phyloP scores from a whole-genome alignment of 2,329 filamentous ascomycete species.

The Trichoderma oligosporum region DNA sequence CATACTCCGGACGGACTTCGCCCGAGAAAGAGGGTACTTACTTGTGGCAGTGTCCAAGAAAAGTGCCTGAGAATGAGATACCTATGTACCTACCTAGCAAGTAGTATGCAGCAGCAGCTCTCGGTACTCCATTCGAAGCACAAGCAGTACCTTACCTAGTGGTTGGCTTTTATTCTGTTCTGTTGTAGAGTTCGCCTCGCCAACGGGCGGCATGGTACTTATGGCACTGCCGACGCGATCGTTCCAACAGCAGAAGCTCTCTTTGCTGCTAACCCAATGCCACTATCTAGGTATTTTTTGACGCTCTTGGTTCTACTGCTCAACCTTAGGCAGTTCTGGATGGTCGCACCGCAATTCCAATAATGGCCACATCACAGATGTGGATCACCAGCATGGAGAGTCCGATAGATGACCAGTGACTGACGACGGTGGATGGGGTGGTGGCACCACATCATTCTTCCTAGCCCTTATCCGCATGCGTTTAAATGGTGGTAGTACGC shows the following conservation, averaged over 20 bases:
- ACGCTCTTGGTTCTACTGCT: neutral
- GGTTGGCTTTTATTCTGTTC: neutral
- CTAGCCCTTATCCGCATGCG: neutral
- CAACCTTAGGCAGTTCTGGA: neutral
- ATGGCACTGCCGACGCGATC: conserved; percentile 8
- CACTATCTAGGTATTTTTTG: neutral
- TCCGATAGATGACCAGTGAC: conserved; percentile 6
- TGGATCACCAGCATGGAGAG: conserved; percentile 2
- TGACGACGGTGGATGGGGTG: conserved; percentile 1
- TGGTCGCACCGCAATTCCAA: neutral
- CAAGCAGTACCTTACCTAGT: no score
- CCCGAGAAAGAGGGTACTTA: neutral
- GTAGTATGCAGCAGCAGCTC: no score
- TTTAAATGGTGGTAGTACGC: neutral
- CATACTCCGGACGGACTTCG: neutral
- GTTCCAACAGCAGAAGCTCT: neutral
- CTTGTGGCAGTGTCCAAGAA: neutral
- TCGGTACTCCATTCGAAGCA: no score
- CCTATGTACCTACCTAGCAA: no score
- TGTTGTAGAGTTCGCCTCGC: conserved; percentile 5
- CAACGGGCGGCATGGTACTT: neutral
- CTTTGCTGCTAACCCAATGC: neutral
- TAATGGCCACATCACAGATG: conserved; percentile 3
- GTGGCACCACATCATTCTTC: conserved; percentile 11
- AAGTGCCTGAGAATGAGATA: conserved; percentile 1